Base-by-base conservation (phyloP, 228 moss, liverwort and hornwort species). In the Sphagnum fallax region DNA sequence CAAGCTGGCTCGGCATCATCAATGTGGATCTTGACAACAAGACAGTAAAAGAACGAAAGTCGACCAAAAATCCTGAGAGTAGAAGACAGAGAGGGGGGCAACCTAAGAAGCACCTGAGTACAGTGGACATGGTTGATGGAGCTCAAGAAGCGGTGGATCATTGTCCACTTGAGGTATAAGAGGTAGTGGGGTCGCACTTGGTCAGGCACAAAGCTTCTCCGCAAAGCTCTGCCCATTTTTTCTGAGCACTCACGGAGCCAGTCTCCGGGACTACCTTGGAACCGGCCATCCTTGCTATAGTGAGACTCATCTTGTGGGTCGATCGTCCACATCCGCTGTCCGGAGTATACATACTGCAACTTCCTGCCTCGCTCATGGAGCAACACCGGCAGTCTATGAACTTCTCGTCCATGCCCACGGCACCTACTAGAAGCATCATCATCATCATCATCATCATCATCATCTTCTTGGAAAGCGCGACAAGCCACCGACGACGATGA, bases 101-200 rank as follows among this genome's bases (percentile, higher is more conserved):
- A 59, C 6, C 3, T 66, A 53, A n/a, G 12, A 49, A 6, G 55
- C 15, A 96, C 96, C 96, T 96, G 93, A 63, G 97, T 93, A 70
- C 97, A 88, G 60, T 90, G 91, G 65, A 97, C 93, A 79, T 97
- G 97, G 0, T 93, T 80, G 48, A 97, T 75, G 52, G 97, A 97
- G 73, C 97, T 97, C 74, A 81, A 71, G 63, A 91, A 71, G 69
- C 97, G 91, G 75, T 93, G 93, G 50, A 91, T 64, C 7, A 83
- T 76, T 61, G 93, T 97, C 97, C 97, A 97, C 63, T 83, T 91
- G 83, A 97, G 60, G 64, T 97, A 97, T 62, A 67, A 74, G 49
- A 97, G 63, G 71, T 97, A 97, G 76, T 93, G 93, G 7, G 86
- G 88, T 10, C 82, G 87, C 65, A 97, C 93, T 76, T 86, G 80